These are phyloP conservation scores for Verticillium zaregamsianum DNA, from an alignment of 2,329 filamentous ascomycete genomes.

Conservation along the genomic window DNA sequence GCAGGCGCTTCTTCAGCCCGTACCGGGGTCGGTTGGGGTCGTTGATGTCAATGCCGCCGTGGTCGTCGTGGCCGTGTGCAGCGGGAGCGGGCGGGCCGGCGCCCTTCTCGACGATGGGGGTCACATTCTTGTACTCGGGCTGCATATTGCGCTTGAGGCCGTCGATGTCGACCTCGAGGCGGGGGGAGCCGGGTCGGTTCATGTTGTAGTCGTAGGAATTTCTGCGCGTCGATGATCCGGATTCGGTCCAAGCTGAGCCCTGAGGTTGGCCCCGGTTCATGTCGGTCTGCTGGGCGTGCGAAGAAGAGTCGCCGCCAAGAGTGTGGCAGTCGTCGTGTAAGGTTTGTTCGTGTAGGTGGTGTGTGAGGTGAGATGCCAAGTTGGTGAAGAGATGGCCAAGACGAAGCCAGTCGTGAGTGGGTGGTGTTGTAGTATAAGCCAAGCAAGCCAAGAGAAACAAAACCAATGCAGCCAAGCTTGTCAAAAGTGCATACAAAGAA, in stretches of 20 bases:
- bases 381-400: not conserved
- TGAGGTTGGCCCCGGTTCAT: not conserved
- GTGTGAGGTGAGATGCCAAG: not conserved
- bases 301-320: not conserved
- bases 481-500: not conserved
- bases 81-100: not conserved
- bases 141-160: not conserved
- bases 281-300: not conserved
- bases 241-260: conserved; percentile 1
- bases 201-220: not conserved
- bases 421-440: not conserved
- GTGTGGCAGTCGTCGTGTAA: not conserved
- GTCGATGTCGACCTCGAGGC: not conserved
- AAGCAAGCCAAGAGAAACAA: not conserved
- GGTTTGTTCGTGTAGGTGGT: not conserved
- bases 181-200: not conserved
- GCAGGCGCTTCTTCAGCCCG: conserved; percentile 38
- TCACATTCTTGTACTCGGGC: conserved; percentile 2
- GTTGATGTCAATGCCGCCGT: conserved; percentile 13
- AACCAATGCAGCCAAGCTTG: not conserved
- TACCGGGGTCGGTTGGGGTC: conserved; percentile 28
- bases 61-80: conserved; percentile 2
- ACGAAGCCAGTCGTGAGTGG: not conserved
- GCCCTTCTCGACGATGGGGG: conserved; percentile 11
- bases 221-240: not conserved